Conservation (phyloP, 73 alveolate genomes). For the Tetrahymena elliotti region DNA sequence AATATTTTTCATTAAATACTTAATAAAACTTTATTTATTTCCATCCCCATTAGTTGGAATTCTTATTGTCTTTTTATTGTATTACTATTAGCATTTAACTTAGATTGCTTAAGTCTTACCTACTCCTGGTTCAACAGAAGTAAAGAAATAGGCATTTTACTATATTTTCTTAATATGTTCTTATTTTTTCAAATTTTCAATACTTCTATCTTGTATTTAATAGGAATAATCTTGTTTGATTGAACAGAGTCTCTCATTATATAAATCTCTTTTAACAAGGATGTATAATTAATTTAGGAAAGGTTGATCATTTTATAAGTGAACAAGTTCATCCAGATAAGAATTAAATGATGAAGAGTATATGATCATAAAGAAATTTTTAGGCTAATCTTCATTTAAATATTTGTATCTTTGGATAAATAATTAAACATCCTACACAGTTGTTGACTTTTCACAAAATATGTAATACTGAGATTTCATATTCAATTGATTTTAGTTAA, state of each 20-base stretch:
- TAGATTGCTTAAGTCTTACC: background rate
- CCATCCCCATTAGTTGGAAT: background rate
- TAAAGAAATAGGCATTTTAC: background rate
- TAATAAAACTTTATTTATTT: background rate
- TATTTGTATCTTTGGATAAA: background rate
- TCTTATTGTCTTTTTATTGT: background rate
- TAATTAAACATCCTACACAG: background rate
- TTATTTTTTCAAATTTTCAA: background rate
- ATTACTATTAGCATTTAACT: background rate
- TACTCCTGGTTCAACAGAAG: background rate
- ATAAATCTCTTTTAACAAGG: background rate
- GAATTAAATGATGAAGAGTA: background rate
- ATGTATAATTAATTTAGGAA: background rate
- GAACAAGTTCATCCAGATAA: background rate
- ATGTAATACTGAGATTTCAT: background rate
- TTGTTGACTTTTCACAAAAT: background rate
- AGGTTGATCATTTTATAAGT: background rate
- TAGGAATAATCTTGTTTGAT: background rate
- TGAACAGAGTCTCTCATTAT: background rate
- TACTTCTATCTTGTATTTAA: background rate
- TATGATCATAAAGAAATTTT: background rate
- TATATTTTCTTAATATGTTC: background rate
- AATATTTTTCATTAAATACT: background rate
- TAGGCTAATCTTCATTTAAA: background rate
- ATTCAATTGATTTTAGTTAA: background rate